These are phyloP conservation scores for Eucalyptus brandiana DNA, from an alignment of 345 rosid genomes.

Conservation along the genomic window DNA sequence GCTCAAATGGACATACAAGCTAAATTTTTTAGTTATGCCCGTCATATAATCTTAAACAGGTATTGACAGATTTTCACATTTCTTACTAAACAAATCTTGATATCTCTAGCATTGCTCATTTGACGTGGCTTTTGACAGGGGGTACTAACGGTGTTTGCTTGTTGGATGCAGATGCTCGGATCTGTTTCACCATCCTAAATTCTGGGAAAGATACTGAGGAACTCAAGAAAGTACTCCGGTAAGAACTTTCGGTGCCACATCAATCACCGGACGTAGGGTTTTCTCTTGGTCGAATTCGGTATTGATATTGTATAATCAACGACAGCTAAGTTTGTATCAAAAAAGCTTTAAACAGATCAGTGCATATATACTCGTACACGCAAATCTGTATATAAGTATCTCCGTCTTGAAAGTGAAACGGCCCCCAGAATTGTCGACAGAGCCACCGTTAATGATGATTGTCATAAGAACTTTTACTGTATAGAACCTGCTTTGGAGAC, in stretches of 20 bases:
- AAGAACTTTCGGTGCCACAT: background rate
- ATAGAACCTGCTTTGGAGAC: no score
- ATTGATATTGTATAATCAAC: background rate
- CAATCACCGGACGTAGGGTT: background rate
- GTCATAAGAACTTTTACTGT: background rate
- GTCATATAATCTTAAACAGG: background rate
- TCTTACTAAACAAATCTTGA: background rate
- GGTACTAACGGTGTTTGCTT: background rate
- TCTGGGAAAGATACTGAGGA: background rate
- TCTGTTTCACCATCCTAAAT: background rate
- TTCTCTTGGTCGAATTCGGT: background rate
- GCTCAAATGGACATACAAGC: background rate
- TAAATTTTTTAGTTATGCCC: no score
- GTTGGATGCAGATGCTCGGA: background rate
- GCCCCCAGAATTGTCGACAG: background rate
- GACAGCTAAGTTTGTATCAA: accelerated
- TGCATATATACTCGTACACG: background rate
- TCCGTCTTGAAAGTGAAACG: background rate
- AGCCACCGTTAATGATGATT: background rate
- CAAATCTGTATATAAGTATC: background rate
- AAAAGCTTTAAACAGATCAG: background rate
- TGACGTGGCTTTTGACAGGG: background rate
- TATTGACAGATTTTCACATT: background rate
- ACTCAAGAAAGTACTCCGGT: background rate
- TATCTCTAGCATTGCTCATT: background rate